Conservation (phyloP, 1,284 basidiomycete genomes). For the Rhodotorula sp. region DNA sequence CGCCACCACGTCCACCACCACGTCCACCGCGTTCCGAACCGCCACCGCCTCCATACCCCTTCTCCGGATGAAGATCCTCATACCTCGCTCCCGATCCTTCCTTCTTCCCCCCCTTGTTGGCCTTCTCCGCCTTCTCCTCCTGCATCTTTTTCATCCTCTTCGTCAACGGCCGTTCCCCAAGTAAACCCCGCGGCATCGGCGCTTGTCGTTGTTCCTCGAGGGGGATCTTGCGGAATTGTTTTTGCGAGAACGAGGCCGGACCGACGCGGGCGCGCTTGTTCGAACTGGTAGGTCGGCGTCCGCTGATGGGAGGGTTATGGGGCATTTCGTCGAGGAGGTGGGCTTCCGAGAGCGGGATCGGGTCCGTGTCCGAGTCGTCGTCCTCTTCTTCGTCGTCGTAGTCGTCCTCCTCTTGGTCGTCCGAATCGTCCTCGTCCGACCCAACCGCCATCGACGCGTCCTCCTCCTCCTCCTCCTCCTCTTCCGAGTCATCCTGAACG, state of each 20-base stretch:
- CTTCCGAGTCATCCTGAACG: constrained; percentile 30
- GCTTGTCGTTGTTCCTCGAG: constrained; percentile 19
- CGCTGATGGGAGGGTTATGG: background rate
- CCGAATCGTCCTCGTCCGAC: constrained; percentile 21
- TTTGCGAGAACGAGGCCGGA: constrained; percentile 34
- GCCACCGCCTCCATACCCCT: background rate
- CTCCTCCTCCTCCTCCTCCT: constrained; percentile 27
- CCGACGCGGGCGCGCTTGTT: constrained; percentile 28
- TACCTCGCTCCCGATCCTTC: constrained; percentile 18
- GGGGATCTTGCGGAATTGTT: constrained; percentile 32
- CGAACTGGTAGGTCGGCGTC: background rate
- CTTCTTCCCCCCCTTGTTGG: constrained; percentile 16
- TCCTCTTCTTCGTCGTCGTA: constrained; percentile 19
- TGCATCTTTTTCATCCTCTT: constrained; percentile 34
- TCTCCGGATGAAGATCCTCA: constrained; percentile 6
- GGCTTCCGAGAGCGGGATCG: constrained; percentile 29
- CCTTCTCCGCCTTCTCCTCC: constrained; percentile 11
- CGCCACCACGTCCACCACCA: background rate
- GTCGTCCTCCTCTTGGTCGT: constrained; percentile 13
- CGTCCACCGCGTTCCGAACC: background rate
- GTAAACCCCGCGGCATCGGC: constrained; percentile 22
- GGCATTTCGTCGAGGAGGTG: constrained; percentile 20
- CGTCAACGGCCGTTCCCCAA: constrained; percentile 13
- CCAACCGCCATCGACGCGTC: constrained; percentile 24
- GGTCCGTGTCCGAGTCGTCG: constrained; percentile 31